Evolutionary conservation across 2,329 filamentous ascomycete species (phyloP), one percentile per base, ranked within the genome.

Genomic region (Amphichorda felina): DNA sequence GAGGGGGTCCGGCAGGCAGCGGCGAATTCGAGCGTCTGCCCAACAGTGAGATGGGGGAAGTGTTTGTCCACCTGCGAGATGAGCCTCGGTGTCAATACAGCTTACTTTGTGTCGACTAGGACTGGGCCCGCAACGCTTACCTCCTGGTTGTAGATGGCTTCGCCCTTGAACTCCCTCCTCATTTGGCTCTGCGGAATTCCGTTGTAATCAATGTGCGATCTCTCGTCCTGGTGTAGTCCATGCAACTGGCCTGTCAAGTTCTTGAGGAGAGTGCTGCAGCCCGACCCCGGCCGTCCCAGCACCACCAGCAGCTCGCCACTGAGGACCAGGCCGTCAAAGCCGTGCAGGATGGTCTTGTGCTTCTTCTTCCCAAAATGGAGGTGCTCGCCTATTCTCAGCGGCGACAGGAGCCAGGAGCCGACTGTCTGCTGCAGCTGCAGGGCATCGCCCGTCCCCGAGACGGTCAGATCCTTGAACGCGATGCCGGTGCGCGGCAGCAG

Each of bases 31-130:
- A 89, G 63, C 0, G 82, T 89, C 43, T 85, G 70, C 2, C 79
- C 75, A 9, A 88, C 81, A 0, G 78, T 84, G 16, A 91, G 60
- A n/a, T 82, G 78, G 0, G 82, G 77, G 43, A 86, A 88, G 50
- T 88, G 82, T 19, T 79, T 67, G 50, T 86, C 81, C 19, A 70
- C 66, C 56, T 79, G 6, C n/a, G 4, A 18, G 5, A 31, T 18
- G 18, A 21, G n/a, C 6, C 8, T 17, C 11, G 11, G 11, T 5
- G 2, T 8, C 2, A 4, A 10, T 2, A 21, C 10, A 18, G 25
- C 2, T n/a, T n/a, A n/a, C n/a, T n/a, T n/a, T n/a, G 2, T 0
- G 4, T 15, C n/a, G 27, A 7, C 7, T n/a, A 8, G 7, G 21
- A 25, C 2, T 8, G 5, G 6, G 21, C 2, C 21, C 10, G 21